Evolutionary conservation across 495 filamentous ascomycete species (phyloP), one percentile per base, ranked within the genome.

Genomic region (Apodospora peruviana): DNA sequence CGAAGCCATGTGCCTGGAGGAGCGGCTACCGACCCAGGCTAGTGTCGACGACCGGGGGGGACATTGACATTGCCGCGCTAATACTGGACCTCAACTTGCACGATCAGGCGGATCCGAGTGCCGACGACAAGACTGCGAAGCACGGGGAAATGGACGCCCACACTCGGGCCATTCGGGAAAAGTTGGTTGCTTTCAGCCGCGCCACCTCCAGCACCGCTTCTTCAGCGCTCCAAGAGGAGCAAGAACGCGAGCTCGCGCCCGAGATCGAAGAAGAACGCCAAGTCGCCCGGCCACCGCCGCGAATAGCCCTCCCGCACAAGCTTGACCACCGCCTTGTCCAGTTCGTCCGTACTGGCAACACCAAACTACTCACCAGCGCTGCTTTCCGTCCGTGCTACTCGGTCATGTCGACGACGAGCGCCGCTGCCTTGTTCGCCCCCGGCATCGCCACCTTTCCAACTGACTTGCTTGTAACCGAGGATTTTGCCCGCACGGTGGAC

Each of bases 241-340:
- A 87, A 44, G 85, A 88, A 57, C 72, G 84, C 0, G 83, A 90
- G 52, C 67, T 88, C 0, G 72, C 77, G 0, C 79, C 78, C 2
- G 83, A 88, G 50, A 69, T 79, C 22, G 77, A 87, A 52, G 65
- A 70, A 35, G 81, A 89, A 48, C 61, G 67, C 11, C 64, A 88
- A 27, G 55, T 81, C 1, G 57, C 85, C 50, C 57, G 66, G 3
- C 80, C 84, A 3, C 54, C 57, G 2, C 17, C 51, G 1, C 61
- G 59, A 10, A 14, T 48, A 8, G 69, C 83, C 0, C 52, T 43
- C 0, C 2, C 7, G 0, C 82, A 84, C 49, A 20, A 3, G 0
- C 38, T 84, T 2, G 71, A 84, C 50, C 23, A 27, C 0, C 69
- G 79, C 52, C 24, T 87, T 3, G 45, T 1, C 70, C 68, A 25